Conservation (phyloP, 768 basidiomycete species). For the Trametes maxima region DNA sequence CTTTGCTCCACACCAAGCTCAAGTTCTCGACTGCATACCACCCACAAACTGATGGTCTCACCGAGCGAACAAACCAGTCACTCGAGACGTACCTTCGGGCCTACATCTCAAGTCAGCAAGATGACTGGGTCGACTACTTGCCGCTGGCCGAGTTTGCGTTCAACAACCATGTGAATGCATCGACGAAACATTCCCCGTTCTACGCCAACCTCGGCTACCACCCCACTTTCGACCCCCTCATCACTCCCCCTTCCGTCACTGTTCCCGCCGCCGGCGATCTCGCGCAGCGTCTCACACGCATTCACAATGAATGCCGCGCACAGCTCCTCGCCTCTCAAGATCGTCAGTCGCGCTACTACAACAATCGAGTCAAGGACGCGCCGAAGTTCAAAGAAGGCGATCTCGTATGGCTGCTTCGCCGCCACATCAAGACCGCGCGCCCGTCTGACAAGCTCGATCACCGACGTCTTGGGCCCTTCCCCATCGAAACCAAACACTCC, state of each 20-base stretch:
- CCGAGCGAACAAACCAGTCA: slow-evolving; percentile 41
- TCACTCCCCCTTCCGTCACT: slow-evolving; percentile 32
- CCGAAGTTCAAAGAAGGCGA: slow-evolving; percentile 37
- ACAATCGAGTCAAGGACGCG: slow-evolving; percentile 30
- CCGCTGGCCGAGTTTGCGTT: slow-evolving; percentile 45
- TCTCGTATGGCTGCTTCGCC: slow-evolving; percentile 40
- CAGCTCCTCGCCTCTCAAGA: slow-evolving; percentile 37
- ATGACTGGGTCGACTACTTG: slow-evolving; percentile 45
- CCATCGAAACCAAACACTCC: slow-evolving; percentile 2
- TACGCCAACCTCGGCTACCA: slow-evolving; percentile 14
- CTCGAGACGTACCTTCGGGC: slow-evolving; percentile 42
- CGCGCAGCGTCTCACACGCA: slow-evolving; percentile 31
- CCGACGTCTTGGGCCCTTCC: slow-evolving; percentile 5
- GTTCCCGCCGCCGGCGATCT: slow-evolving; percentile 39
- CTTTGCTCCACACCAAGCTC: slow-evolving; percentile 17
- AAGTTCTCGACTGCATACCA: slow-evolving; percentile 44
- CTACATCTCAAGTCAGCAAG: slow-evolving; percentile 42
- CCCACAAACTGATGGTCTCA: slow-evolving; percentile 45
- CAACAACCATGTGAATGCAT: slow-evolving; percentile 40
- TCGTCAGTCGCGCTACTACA: slow-evolving; percentile 32
- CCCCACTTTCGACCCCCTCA: slow-evolving; percentile 31
- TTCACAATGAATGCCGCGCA: slow-evolving; percentile 39
- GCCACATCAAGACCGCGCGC: slow-evolving; percentile 44
- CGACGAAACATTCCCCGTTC: slow-evolving; percentile 30
- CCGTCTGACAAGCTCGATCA: slow-evolving; percentile 42